phyloP scores from a whole-genome alignment of 345 rosid species.

The Acer saccharum region DNA sequence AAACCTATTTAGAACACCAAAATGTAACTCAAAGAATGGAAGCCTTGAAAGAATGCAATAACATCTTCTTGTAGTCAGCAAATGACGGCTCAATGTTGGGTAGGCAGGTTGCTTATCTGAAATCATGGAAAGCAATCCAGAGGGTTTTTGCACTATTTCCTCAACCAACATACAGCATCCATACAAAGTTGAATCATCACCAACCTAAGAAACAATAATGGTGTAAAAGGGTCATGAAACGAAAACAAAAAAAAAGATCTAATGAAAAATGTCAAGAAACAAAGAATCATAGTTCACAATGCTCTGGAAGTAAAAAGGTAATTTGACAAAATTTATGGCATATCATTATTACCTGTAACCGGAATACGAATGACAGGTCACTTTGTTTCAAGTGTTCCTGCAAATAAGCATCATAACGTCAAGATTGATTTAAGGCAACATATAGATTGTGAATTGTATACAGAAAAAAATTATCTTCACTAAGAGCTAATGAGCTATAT shows the following conservation, averaged over 20 bases:
- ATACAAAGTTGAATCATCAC: constrained; percentile 88
- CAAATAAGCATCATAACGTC: constrained; percentile 28
- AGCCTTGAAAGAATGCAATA: constrained; percentile 94
- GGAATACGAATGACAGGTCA: constrained; percentile 87
- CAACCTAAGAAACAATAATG: constrained; percentile 58
- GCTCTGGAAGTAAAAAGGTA: neutral
- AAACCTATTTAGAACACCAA: constrained; percentile 83
- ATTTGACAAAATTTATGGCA: neutral
- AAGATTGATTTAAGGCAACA: constrained; percentile 16
- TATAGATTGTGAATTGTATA: neutral
- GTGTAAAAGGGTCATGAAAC: constrained; percentile 14
- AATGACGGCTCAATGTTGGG: constrained; percentile 67
- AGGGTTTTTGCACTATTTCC: constrained; percentile 87
- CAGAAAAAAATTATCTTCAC: neutral
- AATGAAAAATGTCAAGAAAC: constrained; percentile 6
- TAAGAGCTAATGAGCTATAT: neutral
- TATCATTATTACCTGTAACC: constrained; percentile 72
- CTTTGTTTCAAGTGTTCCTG: constrained; percentile 95
- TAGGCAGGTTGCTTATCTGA: constrained; percentile 60
- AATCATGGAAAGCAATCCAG: constrained; percentile 86
- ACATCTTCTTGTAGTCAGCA: constrained; percentile 88
- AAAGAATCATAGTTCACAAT: neutral
- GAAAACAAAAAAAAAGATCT: constrained; percentile 2
- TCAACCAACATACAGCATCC: constrained; percentile 92
- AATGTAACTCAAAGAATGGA: constrained; percentile 93